Conservation (phyloP, 805 yeast species). For the Suhomyces emberorum region DNA sequence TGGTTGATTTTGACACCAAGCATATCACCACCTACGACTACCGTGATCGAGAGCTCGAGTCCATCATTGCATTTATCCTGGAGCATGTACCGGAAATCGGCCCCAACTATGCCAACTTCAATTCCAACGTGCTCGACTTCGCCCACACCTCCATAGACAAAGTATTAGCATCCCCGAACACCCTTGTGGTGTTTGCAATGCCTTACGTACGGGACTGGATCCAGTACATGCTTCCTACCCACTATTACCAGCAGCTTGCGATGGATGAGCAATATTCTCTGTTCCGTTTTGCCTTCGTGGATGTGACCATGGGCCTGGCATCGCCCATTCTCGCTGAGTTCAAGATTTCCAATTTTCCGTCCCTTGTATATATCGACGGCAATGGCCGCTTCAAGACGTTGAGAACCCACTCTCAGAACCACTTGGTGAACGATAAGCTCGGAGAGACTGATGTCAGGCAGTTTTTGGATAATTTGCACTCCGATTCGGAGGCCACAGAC, state of each 20-base stretch:
- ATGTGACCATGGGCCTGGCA: slow-evolving; percentile 18
- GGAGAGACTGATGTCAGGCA: slow-evolving; percentile 12
- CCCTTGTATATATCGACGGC: slow-evolving; percentile 25
- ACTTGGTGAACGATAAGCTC: slow-evolving; percentile 14
- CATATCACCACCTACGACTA: slow-evolving; percentile 36
- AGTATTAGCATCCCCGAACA: slow-evolving; percentile 1
- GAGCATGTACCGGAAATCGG: slow-evolving; percentile 10
- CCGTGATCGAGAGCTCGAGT: slow-evolving; percentile 15
- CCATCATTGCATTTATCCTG: slow-evolving; percentile 15
- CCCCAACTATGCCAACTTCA: slow-evolving; percentile 22
- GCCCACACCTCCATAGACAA: neutral
- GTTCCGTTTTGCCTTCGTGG: slow-evolving; percentile 23
- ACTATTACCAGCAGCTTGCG: slow-evolving; percentile 32
- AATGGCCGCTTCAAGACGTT: slow-evolving; percentile 21
- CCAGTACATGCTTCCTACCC: slow-evolving; percentile 29
- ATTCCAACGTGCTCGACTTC: slow-evolving; percentile 13
- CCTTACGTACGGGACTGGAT: slow-evolving; percentile 28
- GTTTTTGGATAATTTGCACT: slow-evolving; percentile 10
- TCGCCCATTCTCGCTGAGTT: slow-evolving; percentile 19
- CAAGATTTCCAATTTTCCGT: slow-evolving; percentile 30
- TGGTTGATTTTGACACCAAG: slow-evolving; percentile 42
- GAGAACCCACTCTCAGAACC: slow-evolving; percentile 22
- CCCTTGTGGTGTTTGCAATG: slow-evolving; percentile 24
- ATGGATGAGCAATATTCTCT: slow-evolving; percentile 2
- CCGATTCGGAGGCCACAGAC: too few species aligned